phyloP scores from a whole-genome alignment of 371 early-diverging fungal species.

The Zancudomyces culisetae region DNA sequence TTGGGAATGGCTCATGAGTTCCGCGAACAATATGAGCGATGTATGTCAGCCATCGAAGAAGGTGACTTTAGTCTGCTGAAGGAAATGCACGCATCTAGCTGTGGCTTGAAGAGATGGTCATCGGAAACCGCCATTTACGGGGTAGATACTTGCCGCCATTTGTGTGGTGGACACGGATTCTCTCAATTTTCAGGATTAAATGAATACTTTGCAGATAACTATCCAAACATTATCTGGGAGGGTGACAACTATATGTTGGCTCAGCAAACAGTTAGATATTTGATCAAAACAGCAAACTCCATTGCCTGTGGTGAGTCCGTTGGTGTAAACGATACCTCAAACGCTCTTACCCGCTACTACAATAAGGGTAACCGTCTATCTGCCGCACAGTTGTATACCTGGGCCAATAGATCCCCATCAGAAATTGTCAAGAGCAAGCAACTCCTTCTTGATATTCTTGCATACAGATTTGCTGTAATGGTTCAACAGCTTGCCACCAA shows the following conservation, averaged over 20 bases:
- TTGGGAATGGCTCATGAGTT: constrained; percentile 43
- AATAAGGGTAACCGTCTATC: constrained; percentile 5
- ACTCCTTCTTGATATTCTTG: constrained; percentile 35
- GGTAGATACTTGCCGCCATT: constrained; percentile 54
- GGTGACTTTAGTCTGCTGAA: constrained; percentile 30
- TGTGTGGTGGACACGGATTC: constrained; percentile 73
- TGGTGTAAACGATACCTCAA: constrained; percentile 10
- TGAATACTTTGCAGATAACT: constrained; percentile 39
- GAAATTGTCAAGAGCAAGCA: constrained; percentile 21
- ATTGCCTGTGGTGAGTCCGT: constrained; percentile 10
- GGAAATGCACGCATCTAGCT: constrained; percentile 65
- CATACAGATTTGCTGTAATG: constrained; percentile 32
- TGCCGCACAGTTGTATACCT: neutral
- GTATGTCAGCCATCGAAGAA: constrained; percentile 29
- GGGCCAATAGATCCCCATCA: neutral
- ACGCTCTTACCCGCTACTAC: constrained; percentile 13
- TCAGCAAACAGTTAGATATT: constrained; percentile 51
- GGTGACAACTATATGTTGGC: constrained; percentile 61
- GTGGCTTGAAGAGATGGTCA: constrained; percentile 60
- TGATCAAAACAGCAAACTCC: constrained; percentile 37
- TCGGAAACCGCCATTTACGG: constrained; percentile 50
- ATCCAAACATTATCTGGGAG: constrained; percentile 61
- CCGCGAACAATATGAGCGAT: constrained; percentile 33
- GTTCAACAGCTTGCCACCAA: constrained; percentile 29
- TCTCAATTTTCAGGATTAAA: constrained; percentile 52